Conservation (phyloP, 1,284 basidiomycete genomes). For the Spongispora temasekensis region DNA sequence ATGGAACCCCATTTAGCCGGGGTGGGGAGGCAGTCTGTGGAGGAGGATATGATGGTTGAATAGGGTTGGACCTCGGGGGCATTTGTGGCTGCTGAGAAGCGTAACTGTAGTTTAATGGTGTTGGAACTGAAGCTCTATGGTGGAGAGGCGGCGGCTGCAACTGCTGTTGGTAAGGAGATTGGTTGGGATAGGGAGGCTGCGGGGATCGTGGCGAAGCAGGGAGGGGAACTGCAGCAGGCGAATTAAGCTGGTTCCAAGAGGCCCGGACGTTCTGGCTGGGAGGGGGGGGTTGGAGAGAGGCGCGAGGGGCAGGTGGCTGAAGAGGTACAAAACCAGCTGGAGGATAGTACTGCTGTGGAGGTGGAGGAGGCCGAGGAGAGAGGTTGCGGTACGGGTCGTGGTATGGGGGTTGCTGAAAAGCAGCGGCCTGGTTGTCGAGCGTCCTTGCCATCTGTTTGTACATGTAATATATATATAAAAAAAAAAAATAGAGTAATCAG, state of each 20-base stretch:
- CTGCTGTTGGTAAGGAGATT: conserved; percentile 18
- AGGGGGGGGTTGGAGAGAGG: conserved; percentile 20
- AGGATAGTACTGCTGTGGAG: conserved; percentile 19
- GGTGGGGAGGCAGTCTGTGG: conserved; percentile 32
- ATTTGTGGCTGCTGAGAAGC: conserved; percentile 22
- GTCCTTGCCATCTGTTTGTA: conserved; percentile 61
- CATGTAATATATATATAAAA: conserved; percentile 27
- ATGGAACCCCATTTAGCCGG: conserved; percentile 38
- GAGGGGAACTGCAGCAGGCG: conserved; percentile 17
- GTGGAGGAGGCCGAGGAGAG: conserved; percentile 28
- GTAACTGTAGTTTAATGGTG: conserved; percentile 13
- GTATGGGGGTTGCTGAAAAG: conserved; percentile 21
- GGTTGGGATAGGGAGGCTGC: conserved; percentile 16
- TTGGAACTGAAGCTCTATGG: conserved; percentile 23
- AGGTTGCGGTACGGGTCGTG: conserved; percentile 19
- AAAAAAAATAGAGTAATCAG: conserved; percentile 19
- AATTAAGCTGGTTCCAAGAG: conserved; percentile 12
- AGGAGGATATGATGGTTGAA: conserved; percentile 28
- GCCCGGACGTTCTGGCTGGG: conserved; percentile 15
- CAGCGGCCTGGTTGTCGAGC: conserved; percentile 49
- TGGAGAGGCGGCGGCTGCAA: conserved; percentile 22
- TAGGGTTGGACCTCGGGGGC: conserved; percentile 17
- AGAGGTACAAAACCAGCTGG: conserved; percentile 14
- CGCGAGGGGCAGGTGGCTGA: conserved; percentile 12
- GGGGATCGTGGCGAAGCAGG: conserved; percentile 28